Percentiles rank a stretch among this genome's conserved stretches.
phyloP scores from a whole-genome alignment of 164 flowering plant genomes.

The Amborella trichopoda region DNA sequence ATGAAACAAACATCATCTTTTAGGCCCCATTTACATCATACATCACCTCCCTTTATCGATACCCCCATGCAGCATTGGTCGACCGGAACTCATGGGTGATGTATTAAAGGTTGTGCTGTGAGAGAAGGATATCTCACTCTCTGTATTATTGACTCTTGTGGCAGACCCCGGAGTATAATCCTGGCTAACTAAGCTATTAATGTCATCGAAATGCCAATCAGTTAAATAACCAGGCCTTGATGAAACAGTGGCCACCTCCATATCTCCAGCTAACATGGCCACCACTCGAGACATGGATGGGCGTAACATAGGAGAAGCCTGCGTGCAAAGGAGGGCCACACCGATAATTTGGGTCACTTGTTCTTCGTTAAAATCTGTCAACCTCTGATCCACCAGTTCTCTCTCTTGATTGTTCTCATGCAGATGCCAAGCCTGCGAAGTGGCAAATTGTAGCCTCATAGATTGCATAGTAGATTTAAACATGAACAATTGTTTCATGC shows the following conservation, averaged over 20 bases:
- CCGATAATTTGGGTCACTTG: conserved; percentile 33
- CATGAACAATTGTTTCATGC: too few relatives aligned
- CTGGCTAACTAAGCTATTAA: conserved; percentile 9
- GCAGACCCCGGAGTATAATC: too few relatives aligned
- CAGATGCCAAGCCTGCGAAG: conserved; percentile 45
- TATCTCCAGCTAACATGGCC: conserved; percentile 53
- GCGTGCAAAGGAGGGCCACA: conserved; percentile 49
- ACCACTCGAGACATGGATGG: conserved; percentile 61
- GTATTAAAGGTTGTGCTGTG: too few relatives aligned
- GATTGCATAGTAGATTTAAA: too few relatives aligned
- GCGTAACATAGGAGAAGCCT: conserved; percentile 41
- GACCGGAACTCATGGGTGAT: too few relatives aligned
- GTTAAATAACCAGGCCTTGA: conserved; percentile 21
- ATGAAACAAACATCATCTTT: too few relatives aligned
- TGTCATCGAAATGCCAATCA: conserved; percentile 7
- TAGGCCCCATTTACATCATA: too few relatives aligned
- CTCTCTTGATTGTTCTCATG: conserved; percentile 22
- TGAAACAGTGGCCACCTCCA: conserved; percentile 29
- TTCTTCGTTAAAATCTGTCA: conserved; percentile 22
- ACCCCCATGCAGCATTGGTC: too few relatives aligned
- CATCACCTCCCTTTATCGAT: too few relatives aligned
- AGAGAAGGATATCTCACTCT: too few relatives aligned
- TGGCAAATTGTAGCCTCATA: too few relatives aligned
- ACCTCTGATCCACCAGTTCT: conserved; percentile 31
- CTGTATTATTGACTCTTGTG: too few relatives aligned